Percentiles rank a stretch among this genome's conserved stretches.
phyloP scores from a whole-genome alignment of 345 rosid genomes.

The Eucalyptus regnans region DNA sequence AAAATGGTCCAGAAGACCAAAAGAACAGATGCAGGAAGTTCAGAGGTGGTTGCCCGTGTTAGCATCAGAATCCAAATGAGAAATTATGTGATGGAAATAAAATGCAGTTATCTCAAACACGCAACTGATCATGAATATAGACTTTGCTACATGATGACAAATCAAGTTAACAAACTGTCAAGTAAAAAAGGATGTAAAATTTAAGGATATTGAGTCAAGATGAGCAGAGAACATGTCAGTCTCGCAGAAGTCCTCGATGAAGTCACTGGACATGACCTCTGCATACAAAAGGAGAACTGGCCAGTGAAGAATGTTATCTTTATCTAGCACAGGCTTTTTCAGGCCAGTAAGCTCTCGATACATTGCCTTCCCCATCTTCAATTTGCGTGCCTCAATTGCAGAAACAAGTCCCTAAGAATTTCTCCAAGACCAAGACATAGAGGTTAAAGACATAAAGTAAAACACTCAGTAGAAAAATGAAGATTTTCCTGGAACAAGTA shows the following conservation, averaged over 20 bases:
- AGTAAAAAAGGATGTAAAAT: not conserved
- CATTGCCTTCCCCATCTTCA: conserved; percentile 72
- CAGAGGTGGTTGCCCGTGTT: not conserved
- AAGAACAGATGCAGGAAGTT: not conserved
- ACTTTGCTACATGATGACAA: not conserved
- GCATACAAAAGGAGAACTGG: conserved; percentile 82
- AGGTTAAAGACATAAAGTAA: not conserved
- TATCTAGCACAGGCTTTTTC: conserved; percentile 67
- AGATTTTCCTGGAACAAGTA: not conserved
- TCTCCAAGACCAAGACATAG: not conserved
- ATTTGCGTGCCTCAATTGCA: conserved; percentile 53
- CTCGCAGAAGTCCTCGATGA: conserved; percentile 83
- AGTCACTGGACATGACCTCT: conserved; percentile 89
- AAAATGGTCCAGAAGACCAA: not conserved
- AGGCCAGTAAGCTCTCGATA: conserved; percentile 66
- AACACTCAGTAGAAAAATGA: not conserved
- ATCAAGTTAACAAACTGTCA: not conserved
- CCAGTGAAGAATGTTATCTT: conserved; percentile 73
- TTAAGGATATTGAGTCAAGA: conserved; percentile 86
- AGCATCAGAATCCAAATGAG: not conserved
- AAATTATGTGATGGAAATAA: not conserved
- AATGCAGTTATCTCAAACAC: not conserved
- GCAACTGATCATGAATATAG: not conserved
- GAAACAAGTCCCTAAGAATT: conserved; percentile 45
- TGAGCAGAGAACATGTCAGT: conserved; percentile 71